These are phyloP conservation scores for Trichoderma arundinaceum DNA, from an alignment of 2,329 filamentous ascomycete species.

Conservation along the genomic window DNA sequence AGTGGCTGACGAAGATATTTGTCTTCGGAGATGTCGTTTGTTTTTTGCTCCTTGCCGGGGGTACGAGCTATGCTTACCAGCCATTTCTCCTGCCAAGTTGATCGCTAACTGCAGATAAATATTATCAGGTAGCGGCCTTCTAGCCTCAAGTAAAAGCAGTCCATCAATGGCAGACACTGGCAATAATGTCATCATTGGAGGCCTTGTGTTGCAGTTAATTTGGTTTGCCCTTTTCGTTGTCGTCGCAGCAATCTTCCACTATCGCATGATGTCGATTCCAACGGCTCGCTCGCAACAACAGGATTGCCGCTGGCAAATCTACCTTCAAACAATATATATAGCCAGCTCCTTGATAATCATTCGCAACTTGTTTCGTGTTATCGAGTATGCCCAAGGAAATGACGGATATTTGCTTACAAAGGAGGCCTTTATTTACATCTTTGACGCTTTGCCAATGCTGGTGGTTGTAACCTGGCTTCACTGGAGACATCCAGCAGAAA, in stretches of 20 bases:
- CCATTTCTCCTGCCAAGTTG: not conserved
- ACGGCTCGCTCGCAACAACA: constrained; percentile 16
- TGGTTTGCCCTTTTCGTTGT: constrained; percentile 62
- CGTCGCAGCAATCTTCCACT: constrained; percentile 56
- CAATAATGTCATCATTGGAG: constrained; percentile 61
- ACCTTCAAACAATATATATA: constrained; percentile 47
- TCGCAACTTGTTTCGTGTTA: constrained; percentile 52
- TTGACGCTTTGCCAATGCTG: constrained; percentile 45
- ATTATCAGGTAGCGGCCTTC: constrained; percentile 7
- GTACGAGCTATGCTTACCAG: not conserved
- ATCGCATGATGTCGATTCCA: constrained; percentile 36
- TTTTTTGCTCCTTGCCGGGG: constrained; percentile 44
- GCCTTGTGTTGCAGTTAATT: constrained; percentile 62
- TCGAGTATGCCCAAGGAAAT: constrained; percentile 54
- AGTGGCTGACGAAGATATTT: constrained; percentile 60
- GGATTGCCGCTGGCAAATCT: constrained; percentile 42
- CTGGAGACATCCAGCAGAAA: constrained; percentile 35
- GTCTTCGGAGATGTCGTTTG: constrained; percentile 60
- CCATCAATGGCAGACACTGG: constrained; percentile 42
- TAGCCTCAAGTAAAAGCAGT: not conserved
- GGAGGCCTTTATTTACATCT: constrained; percentile 52
- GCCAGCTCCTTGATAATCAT: constrained; percentile 49
- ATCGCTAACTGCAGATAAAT: not conserved
- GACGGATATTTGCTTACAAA: constrained; percentile 48
- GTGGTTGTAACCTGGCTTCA: constrained; percentile 35